phyloP scores from a whole-genome alignment of 345 rosid genomes.

The Salix brachista region DNA sequence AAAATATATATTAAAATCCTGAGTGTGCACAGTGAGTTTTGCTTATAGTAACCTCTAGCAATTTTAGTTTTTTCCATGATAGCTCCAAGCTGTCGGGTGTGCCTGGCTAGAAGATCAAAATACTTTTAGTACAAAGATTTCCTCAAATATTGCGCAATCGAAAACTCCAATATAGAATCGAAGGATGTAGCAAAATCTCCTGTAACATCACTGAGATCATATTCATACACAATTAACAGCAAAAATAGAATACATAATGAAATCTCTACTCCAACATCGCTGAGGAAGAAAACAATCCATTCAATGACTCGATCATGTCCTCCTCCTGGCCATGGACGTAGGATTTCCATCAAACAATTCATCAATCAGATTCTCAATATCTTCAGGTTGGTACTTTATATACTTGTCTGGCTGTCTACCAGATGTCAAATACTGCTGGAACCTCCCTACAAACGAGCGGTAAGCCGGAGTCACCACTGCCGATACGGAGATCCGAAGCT shows the following conservation, averaged over 20 bases:
- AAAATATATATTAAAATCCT: no score
- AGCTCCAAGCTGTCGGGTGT: no score
- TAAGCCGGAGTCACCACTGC: conserved; percentile 80
- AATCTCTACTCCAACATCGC: not conserved
- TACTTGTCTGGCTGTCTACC: conserved; percentile 93
- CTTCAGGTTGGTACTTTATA: conserved; percentile 80
- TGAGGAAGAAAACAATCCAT: not conserved
- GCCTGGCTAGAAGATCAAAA: no score
- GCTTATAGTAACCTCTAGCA: no score
- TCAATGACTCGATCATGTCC: conserved; percentile 24
- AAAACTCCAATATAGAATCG: not conserved
- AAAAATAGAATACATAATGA: not conserved
- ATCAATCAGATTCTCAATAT: conserved; percentile 68
- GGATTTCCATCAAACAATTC: conserved; percentile 80
- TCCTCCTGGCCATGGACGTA: conserved; percentile 39
- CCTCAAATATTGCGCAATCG: not conserved
- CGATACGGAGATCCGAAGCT: conserved; percentile 77
- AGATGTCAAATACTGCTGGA: conserved; percentile 57
- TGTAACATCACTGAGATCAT: not conserved
- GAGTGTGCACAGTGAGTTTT: no score
- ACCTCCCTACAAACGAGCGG: conserved; percentile 72
- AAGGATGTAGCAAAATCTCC: not conserved
- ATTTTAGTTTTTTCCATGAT: no score
- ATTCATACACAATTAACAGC: not conserved
- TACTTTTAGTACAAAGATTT: no score